These are phyloP conservation scores for Excoecaria agallocha DNA, from an alignment of 345 rosid species.

Conservation along the genomic window DNA sequence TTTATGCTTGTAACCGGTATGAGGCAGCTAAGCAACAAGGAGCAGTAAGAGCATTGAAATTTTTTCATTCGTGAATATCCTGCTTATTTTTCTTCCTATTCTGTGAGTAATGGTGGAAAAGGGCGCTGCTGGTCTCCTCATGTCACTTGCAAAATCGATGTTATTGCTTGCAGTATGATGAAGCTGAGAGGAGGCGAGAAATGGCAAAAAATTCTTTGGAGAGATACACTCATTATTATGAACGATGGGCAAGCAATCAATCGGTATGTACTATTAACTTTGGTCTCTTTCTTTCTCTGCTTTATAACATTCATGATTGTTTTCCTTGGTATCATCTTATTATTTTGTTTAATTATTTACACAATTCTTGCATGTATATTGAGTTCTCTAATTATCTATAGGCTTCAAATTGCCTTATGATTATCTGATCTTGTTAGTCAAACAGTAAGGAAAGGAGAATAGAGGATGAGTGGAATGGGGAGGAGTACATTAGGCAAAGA, in stretches of 20 bases:
- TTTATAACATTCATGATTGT: background rate
- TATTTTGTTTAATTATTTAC: slow-evolving; percentile 10
- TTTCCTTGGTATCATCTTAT: background rate
- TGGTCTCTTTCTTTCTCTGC: background rate
- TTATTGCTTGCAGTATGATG: slow-evolving; percentile 93
- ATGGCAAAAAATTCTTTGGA: slow-evolving; percentile 97
- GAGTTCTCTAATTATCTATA: background rate
- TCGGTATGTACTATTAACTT: slow-evolving; percentile 43
- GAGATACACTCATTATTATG: slow-evolving; percentile 97
- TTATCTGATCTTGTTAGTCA: background rate
- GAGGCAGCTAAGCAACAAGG: slow-evolving; percentile 96
- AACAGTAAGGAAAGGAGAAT: background rate
- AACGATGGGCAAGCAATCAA: slow-evolving; percentile 99
- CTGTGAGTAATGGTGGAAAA: background rate
- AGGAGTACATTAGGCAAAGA: no score
- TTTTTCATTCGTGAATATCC: background rate
- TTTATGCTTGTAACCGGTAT: slow-evolving; percentile 80
- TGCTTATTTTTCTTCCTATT: background rate
- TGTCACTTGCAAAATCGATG: no score
- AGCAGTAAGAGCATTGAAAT: slow-evolving; percentile 46
- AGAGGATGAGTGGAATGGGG: background rate
- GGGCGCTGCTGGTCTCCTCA: background rate
- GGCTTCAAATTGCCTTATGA: background rate
- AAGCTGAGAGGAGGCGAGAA: slow-evolving; percentile 85
- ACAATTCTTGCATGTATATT: no score